A percentile compares a stretch with the other conserved stretches of the same genome.
phyloP scores from a whole-genome alignment of 2,329 filamentous ascomycete species.

The Botryotinia calthae region DNA sequence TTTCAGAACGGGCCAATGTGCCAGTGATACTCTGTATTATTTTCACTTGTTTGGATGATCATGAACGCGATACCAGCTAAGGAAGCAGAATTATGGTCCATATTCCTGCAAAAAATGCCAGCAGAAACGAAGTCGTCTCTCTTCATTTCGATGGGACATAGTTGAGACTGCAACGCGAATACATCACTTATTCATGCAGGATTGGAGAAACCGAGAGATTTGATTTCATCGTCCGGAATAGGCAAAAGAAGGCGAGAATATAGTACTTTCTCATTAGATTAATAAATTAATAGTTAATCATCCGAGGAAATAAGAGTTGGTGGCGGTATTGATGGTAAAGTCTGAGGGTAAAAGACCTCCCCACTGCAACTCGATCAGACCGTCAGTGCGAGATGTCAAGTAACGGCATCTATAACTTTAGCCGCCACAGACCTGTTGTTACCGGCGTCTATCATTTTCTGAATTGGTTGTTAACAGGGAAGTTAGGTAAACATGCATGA shows the following conservation, averaged over 20 bases:
- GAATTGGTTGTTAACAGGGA: neutral
- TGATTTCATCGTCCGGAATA: neutral
- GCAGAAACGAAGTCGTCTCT: neutral
- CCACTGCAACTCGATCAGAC: neutral
- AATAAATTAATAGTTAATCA: neutral
- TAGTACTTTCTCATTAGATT: neutral
- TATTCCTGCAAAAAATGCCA: neutral
- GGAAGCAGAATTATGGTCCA: neutral
- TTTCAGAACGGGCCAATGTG: neutral
- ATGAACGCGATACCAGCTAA: neutral
- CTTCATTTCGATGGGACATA: neutral
- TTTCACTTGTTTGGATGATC: neutral
- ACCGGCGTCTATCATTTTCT: neutral
- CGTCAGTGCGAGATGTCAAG: conserved; percentile 4
- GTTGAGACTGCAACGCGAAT: neutral
- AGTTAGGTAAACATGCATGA: conserved; percentile 1
- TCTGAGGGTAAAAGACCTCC: neutral
- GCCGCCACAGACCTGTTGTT: neutral
- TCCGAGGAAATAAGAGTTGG: neutral
- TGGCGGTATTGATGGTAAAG: neutral
- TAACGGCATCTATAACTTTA: neutral
- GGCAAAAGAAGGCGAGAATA: neutral
- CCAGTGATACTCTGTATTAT: neutral
- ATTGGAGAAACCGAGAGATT: neutral
- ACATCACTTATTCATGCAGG: neutral